Conservation (phyloP, 1,284 basidiomycete genomes). For the Ganoderma lingzhi region DNA sequence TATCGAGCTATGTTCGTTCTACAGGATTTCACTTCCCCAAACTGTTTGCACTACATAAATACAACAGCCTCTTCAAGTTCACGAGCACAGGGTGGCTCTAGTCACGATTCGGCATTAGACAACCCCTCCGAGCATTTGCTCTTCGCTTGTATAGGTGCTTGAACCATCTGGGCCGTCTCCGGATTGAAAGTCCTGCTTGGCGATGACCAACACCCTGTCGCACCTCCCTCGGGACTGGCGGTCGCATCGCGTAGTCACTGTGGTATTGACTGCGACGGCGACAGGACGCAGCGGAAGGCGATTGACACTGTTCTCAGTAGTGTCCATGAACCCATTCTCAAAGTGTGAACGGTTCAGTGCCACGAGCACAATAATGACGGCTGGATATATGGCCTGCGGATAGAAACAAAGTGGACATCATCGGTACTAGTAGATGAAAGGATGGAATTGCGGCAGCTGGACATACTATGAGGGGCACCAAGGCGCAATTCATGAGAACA, state of each 20-base stretch:
- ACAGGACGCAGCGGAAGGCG: background rate
- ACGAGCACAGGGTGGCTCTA: background rate
- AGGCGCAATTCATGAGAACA: background rate
- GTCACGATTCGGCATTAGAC: background rate
- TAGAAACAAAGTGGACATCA: no score
- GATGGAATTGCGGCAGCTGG: no score
- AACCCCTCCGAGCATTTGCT: background rate
- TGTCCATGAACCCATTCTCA: background rate
- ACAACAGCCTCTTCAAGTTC: background rate
- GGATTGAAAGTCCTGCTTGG: background rate
- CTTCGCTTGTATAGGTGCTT: background rate
- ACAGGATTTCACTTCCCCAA: no score
- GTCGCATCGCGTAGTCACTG: background rate
- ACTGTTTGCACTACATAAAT: background rate
- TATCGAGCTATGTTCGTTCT: background rate
- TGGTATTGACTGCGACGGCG: background rate
- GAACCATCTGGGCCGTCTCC: background rate
- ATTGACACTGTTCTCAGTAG: background rate
- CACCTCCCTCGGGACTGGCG: background rate
- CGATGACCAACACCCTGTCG: background rate
- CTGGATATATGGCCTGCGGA: slow-evolving; percentile 9
- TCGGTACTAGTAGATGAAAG: no score
- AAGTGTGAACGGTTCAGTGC: slow-evolving; percentile 8
- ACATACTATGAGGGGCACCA: slow-evolving; percentile 9
- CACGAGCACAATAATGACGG: slow-evolving; percentile 10